Conservation (phyloP, 2,329 filamentous ascomycete species). For the Sphaerulina musiva region DNA sequence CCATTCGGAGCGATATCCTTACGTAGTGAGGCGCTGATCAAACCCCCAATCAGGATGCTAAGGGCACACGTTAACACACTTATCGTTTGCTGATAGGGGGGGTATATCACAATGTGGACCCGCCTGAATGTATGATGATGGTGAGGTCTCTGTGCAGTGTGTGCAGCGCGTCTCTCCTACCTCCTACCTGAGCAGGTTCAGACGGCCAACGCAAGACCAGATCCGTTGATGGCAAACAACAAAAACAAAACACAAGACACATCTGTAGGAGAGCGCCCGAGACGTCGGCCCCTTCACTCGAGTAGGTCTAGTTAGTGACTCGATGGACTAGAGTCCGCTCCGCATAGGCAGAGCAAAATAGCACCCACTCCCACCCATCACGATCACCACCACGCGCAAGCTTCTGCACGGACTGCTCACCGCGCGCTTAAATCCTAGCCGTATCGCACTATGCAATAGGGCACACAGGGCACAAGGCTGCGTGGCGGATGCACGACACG, state of each 20-base stretch:
- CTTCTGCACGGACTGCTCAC: background rate
- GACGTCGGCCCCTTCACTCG: constrained; percentile 4
- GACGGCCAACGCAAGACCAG: background rate
- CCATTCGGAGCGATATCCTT: too few species aligned
- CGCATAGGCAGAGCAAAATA: background rate
- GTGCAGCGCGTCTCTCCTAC: too few species aligned
- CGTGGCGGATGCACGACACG: constrained; percentile 1
- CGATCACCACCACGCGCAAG: background rate
- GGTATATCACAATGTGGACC: too few species aligned
- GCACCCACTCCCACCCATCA: background rate
- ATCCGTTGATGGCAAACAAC: background rate
- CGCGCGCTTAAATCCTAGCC: constrained; percentile 8
- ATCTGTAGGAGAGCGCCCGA: background rate
- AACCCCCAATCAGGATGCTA: too few species aligned
- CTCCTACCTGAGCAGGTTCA: too few species aligned
- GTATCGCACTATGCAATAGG: background rate
- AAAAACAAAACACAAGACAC: background rate
- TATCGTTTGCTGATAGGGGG: too few species aligned
- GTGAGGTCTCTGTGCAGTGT: too few species aligned
- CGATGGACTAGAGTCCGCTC: background rate
- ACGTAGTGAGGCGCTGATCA: too few species aligned
- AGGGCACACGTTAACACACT: too few species aligned
- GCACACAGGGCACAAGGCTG: background rate
- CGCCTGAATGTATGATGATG: too few species aligned
- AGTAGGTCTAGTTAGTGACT: background rate